Base-by-base conservation (phyloP, 2,329 filamentous ascomycete genomes). In the Lasiodiplodia sp. region DNA sequence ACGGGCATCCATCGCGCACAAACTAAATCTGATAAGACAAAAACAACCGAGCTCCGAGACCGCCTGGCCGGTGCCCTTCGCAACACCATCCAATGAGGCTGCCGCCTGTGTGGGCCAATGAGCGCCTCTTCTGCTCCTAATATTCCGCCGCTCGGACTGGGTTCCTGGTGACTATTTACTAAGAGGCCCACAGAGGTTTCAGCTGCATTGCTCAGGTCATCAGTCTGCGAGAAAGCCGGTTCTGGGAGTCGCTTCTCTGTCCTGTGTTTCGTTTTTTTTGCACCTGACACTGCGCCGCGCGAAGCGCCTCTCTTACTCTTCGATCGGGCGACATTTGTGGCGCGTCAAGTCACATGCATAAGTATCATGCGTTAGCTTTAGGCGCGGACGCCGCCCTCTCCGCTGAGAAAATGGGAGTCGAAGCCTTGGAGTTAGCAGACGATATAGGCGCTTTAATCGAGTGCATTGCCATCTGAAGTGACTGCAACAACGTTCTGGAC, bases 11-110 rank as follows among this genome's bases (percentile, higher is more conserved):
- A 37, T 18, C 28, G 28, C 34, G 6, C 31, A n/a, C 31, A 7
- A 4, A 8, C 57, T 60, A 47, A 47, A 47, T 60, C 57, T 60
- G 57, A 60, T 60, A 31, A 47, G 57, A 60, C 57, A 47, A 47
- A 60, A 47, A 60, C 57, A 60, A 25, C 57, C 57, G 57, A 47
- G 31, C 37, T 21, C 55, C 55, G 55, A 38, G 23, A 28, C 31
- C n/a, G 55, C 55, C 18, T n/a, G 23, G 11, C 23, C 25, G 21
- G 23, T 53, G 21, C 12, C 10, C 28, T 25, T 53, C 51, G 31
- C 31, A 34, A 34, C 31, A 2, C 31, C 31, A 6, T 34, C 31
- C 31, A 34, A 34, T 34, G 31, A 34, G 31, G 31, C 31, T 10
- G 31, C 7, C 31, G 31, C 31, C 31, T 34, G 7, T 21, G 53